These are phyloP conservation scores for Penicillium egyptiacum DNA, from an alignment of 495 filamentous ascomycete species.

Conservation along the genomic window DNA sequence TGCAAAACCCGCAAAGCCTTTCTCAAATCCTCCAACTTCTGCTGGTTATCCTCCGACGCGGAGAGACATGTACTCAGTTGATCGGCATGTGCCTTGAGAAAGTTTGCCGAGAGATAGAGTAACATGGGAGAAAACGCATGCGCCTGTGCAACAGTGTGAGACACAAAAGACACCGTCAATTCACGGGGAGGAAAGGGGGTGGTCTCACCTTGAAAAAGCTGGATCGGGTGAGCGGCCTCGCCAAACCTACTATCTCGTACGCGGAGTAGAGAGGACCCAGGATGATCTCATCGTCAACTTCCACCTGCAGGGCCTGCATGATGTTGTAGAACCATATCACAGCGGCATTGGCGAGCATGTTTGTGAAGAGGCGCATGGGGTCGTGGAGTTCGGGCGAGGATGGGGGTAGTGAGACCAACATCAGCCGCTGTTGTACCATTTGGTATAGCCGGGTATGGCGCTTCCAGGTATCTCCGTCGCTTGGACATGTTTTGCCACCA, in stretches of 20 bases:
- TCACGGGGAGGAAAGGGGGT: not conserved
- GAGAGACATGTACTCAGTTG: not conserved
- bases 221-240: constrained; percentile 8
- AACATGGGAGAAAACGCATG: constrained; percentile 12
- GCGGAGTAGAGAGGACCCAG: constrained; percentile 8
- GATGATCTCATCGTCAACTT: constrained; percentile 1
- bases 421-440: constrained; percentile 7
- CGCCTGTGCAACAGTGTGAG: constrained; percentile 3
- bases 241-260: constrained; percentile 6
- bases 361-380: constrained; percentile 10
- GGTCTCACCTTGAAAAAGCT: constrained; percentile 6
- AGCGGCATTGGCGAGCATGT: constrained; percentile 11
- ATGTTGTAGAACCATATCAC: constrained; percentile 10
- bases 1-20: constrained; percentile 3
- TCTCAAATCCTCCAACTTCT: constrained; percentile 3
- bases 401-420: constrained; percentile 7
- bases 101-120: constrained; percentile 12
- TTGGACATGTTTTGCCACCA: not conserved
- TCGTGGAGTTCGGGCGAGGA: constrained; percentile 5
- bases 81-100: constrained; percentile 5
- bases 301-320: not conserved
- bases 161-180: not conserved
- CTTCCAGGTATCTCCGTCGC: not conserved
- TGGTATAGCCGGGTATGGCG: constrained; percentile 5
- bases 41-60: constrained; percentile 6